Conservation (phyloP, 345 rosid genomes). For the Citrus reticulata region DNA sequence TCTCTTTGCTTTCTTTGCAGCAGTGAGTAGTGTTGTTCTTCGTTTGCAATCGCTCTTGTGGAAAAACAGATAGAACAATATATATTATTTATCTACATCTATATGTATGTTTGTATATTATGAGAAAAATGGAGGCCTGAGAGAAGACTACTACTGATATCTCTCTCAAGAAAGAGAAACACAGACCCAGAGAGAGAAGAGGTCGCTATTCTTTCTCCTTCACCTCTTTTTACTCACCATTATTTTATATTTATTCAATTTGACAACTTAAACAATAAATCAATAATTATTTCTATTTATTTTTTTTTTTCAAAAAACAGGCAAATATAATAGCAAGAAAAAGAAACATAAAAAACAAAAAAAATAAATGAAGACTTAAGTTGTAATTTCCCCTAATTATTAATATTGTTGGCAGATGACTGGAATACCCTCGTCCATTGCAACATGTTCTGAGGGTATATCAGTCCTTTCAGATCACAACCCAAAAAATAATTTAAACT, state of each 20-base stretch:
- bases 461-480: neutral
- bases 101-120: neutral
- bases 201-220: slow-evolving; percentile 51
- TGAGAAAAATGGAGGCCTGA: slow-evolving; percentile 21
- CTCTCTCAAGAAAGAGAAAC: slow-evolving; percentile 19
- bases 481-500: neutral
- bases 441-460: slow-evolving; percentile 3
- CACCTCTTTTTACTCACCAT: slow-evolving; percentile 29
- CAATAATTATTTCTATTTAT: too few species aligned
- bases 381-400: neutral
- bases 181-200: slow-evolving; percentile 27
- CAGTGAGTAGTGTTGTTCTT: slow-evolving; percentile 7
- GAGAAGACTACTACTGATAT: slow-evolving; percentile 12
- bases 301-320: neutral
- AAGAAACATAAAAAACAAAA: neutral
- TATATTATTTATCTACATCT: neutral
- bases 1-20: slow-evolving; percentile 29
- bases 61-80: slow-evolving; percentile 5
- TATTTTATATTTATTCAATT: slow-evolving; percentile 17
- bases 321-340: neutral
- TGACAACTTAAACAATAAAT: neutral
- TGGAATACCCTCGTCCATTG: slow-evolving; percentile 1
- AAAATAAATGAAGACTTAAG: slow-evolving; percentile 24
- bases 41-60: slow-evolving; percentile 15
- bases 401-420: slow-evolving; percentile 6